Evolutionary conservation across 108 stramenopile species (phyloP).

Genomic region (Cyclotella atomus): DNA sequence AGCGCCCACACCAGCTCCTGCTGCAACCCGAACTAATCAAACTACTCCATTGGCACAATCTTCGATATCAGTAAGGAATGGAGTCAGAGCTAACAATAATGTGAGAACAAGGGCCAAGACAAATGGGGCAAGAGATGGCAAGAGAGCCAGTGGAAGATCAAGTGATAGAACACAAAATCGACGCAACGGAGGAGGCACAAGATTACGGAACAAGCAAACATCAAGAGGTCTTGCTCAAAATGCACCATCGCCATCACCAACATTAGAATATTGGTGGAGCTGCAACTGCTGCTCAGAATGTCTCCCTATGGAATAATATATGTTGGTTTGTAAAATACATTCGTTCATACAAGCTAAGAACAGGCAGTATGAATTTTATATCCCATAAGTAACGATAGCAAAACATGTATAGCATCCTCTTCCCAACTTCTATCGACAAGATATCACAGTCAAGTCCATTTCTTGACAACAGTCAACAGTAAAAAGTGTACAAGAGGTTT

Average conservation of each 20-base stretch:
- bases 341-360: no score
- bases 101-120: not conserved
- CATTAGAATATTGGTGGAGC: constrained; percentile 26
- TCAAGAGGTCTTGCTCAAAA: not conserved
- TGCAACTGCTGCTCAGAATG: constrained; percentile 42
- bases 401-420: not conserved
- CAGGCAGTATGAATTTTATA: constrained; percentile 2
- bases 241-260: constrained; percentile 10
- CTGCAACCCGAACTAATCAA: no score
- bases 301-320: not conserved
- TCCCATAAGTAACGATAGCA: not conserved
- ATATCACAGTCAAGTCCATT: not conserved
- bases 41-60: not conserved
- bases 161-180: no score
- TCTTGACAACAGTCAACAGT: not conserved
- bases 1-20: no score
- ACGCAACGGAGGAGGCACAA: not conserved
- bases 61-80: not conserved
- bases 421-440: not conserved
- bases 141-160: no score
- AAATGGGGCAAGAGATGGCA: not conserved
- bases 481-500: not conserved
- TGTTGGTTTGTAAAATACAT: no score
- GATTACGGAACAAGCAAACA: not conserved
- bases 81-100: not conserved